Evolutionary conservation across 805 yeast species (phyloP).

Genomic region (Yarrowia divulgata): DNA sequence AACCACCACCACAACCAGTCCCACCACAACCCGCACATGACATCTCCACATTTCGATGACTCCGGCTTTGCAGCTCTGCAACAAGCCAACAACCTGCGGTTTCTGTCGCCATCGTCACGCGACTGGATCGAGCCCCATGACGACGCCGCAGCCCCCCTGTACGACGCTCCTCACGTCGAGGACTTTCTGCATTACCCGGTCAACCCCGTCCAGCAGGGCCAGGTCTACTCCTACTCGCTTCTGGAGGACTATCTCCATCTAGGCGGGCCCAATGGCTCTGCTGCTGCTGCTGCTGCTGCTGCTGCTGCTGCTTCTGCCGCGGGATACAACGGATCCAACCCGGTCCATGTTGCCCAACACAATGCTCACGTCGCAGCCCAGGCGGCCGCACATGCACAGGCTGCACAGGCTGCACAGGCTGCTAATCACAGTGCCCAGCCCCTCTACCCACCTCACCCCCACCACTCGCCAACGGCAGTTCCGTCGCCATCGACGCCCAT

Average conservation of each 20-base stretch:
- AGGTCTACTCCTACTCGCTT: conserved; percentile 21
- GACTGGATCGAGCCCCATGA: conserved; percentile 38
- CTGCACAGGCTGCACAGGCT: too few relatives aligned
- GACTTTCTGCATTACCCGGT: conserved; percentile 37
- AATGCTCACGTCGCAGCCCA: background rate
- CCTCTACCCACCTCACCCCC: background rate
- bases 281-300: background rate
- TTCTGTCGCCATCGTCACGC: conserved; percentile 30
- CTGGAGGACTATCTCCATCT: conserved; percentile 29
- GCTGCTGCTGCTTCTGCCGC: background rate
- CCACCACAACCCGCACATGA: background rate
- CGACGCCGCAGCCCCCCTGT: background rate
- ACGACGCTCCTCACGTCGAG: conserved; percentile 34
- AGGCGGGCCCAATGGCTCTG: background rate
- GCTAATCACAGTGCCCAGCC: background rate
- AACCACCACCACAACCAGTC: too few relatives aligned
- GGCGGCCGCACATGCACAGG: too few relatives aligned
- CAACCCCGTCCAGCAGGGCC: conserved; percentile 33
- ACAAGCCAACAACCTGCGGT: conserved; percentile 34
- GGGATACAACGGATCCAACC: too few relatives aligned
- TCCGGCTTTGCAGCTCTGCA: conserved; percentile 25
- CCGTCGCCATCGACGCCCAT: conserved; percentile 9
- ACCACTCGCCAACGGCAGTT: background rate
- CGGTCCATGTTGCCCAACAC: background rate
- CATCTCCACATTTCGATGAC: conserved; percentile 28